Conservation (phyloP, 768 basidiomycete genomes). For the Podaxis mareebaensis region DNA sequence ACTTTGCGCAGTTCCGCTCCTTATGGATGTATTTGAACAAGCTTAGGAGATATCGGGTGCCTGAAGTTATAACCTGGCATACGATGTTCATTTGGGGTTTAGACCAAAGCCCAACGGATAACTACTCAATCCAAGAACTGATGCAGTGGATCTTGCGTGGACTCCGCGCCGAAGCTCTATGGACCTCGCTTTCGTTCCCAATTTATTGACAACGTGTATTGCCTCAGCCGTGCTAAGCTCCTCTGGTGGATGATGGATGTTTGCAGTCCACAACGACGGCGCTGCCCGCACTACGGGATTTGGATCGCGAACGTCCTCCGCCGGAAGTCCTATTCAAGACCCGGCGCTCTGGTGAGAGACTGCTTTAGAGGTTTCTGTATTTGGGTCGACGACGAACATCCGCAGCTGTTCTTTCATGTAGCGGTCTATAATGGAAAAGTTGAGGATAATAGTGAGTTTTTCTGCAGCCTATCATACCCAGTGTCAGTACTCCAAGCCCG, state of each 20-base stretch:
- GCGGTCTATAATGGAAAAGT: neutral
- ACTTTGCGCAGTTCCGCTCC: too few relatives aligned
- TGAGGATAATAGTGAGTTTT: neutral
- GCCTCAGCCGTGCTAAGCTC: neutral
- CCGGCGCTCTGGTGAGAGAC: neutral
- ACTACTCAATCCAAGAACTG: neutral
- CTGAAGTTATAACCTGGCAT: neutral
- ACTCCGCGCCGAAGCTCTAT: neutral
- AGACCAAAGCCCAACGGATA: neutral
- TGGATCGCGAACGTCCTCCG: neutral
- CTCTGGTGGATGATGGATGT: neutral
- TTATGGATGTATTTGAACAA: too few relatives aligned
- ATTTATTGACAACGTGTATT: neutral
- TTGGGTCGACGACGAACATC: neutral
- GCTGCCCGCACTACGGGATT: neutral
- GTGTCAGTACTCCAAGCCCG: neutral
- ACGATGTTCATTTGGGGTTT: neutral
- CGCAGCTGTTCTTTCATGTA: too few relatives aligned
- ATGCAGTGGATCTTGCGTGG: neutral
- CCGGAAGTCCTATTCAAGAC: neutral
- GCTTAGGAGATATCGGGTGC: too few relatives aligned
- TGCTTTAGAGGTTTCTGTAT: neutral
- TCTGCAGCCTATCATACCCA: neutral
- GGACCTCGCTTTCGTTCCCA: neutral
- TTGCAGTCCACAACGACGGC: neutral